Percentiles rank a stretch among this genome's conserved stretches.
These are phyloP conservation scores for Acanthamoeba triangularis DNA, from an alignment of 208 protist species.

Conservation along the genomic window DNA sequence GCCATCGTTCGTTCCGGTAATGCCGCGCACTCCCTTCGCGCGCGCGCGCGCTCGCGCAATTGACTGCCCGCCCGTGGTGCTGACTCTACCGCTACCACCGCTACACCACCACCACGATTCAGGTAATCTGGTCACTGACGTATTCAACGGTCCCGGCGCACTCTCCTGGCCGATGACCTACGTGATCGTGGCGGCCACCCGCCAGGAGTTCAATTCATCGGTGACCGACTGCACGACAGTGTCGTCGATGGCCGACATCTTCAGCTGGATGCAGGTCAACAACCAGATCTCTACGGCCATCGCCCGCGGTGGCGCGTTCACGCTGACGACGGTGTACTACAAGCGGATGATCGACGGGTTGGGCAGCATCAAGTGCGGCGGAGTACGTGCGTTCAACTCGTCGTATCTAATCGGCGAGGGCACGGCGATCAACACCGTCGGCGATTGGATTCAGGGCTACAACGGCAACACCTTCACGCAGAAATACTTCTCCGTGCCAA, in stretches of 20 bases:
- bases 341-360: slow-evolving; percentile 59
- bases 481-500: slow-evolving; percentile 51
- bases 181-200: slow-evolving; percentile 1
- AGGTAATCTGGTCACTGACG: slow-evolving; percentile 44
- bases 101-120: not conserved
- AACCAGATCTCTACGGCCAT: slow-evolving; percentile 59
- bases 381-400: slow-evolving; percentile 21
- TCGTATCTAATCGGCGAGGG: slow-evolving; percentile 63
- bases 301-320: slow-evolving; percentile 1
- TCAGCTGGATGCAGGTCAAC: slow-evolving; percentile 74
- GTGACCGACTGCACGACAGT: slow-evolving; percentile 34
- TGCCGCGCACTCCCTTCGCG: no score
- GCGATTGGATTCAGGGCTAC: slow-evolving; percentile 75
- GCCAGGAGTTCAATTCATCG: slow-evolving; percentile 38
- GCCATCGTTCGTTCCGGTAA: not conserved
- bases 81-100: not conserved
- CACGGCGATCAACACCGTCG: slow-evolving; percentile 18
- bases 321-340: slow-evolving; percentile 50
- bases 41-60: no score
- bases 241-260: slow-evolving; percentile 51
- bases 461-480: slow-evolving; percentile 59
- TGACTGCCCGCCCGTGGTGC: not conserved
- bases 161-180: slow-evolving; percentile 27
- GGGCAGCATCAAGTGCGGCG: slow-evolving; percentile 58
- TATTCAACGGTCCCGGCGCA: slow-evolving; percentile 49